Base-by-base conservation (phyloP, 768 basidiomycete genomes). In the Xanthoconium stramineum region DNA sequence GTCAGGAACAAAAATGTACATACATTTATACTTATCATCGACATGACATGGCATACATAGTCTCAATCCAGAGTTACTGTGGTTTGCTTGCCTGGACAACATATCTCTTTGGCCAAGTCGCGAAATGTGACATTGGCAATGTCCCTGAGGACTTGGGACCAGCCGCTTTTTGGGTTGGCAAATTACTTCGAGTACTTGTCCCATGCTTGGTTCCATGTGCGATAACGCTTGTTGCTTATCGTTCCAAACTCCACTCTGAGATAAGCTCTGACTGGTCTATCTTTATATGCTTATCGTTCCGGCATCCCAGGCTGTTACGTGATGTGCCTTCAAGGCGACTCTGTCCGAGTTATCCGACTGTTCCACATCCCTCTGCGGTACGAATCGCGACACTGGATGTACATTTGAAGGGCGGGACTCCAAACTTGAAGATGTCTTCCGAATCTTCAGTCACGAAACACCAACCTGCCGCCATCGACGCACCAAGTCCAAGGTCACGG, bases 391-490 rank as follows among this genome's bases (percentile, higher is more conserved):
- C 24, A 4, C n/a, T 32, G 7, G 35, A 42, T 47, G 36, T 44
- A 38, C 30, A 5, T 35, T 30, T 6, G 29, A n/a, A n/a, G 9
- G 28, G 30, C 15, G 24, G 32, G 24, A 12, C 35, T n/a, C 20
- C 29, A 6, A 10, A 20, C 15, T n/a, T 42, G 19, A 54, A 29
- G 2, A 68, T 68, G 66, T 55, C 59, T 53, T 61, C 56, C 29
- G 39, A 33, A 10, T 51, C 53, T 37, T 56, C 61, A 5, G 49
- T 56, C 46, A 53, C 58, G 15, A 58, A 59, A 28, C 52, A 57
- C 15, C 69, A 66, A 33, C 69, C 66, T 2, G 9, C 48, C 6
- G 38, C 64, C 5, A 37, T 49, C 28, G 61, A 50, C 8, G 56
- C 44, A 14, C 69, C 60, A 6, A 47, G 20, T 45, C 39, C 51